Base-by-base conservation (phyloP, 768 basidiomycete species). In the Fomitopsis pulvina region DNA sequence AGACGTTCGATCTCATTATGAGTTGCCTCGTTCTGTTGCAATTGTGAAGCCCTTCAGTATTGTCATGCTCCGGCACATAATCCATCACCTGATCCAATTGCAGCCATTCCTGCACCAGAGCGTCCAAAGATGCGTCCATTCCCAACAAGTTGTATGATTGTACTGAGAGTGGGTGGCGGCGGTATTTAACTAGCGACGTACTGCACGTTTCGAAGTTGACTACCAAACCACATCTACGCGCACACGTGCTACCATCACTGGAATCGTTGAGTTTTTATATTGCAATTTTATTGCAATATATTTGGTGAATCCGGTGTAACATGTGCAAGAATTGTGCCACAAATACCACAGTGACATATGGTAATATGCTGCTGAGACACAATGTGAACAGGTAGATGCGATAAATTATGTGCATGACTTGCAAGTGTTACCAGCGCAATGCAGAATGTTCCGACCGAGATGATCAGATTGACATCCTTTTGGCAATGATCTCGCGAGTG, bases 1-100 rank as follows among this genome's bases (percentile, higher is more conserved):
- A 84, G 65, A 1, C 52, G 55, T 47, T 76, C 66, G 22, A 83
- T 75, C 53, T 81, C 79, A 34, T 60, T 47, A 42, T 72, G 68
- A 7, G 79, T 82, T 11, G 59, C 62, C 28, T 70, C 66, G 52
- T 82, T 81, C 81, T 83, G 18, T 8, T 21, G 41, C 18, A 11
- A 14, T 9, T 18, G 21, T 20, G n/a, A 9, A 6, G 37, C 5
- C 16, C 8, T n/a, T 24, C 10, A 4, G 38, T 8, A 25, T 5
- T 21, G 14, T 41, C 14, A 14, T 26, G n/a, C n/a, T n/a, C 12
- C 8, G 10, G 16, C 11, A 37, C n/a, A 32, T 37, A 3, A 24
- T 10, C 32, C 7, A 30, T 32, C 10, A 47, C 46, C 26, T 38
- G 21, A n/a, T 47, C 46, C 2, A 47, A 37, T 4, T 25, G 46